Conservation (phyloP, 108 stramenopile species). For the Nitzschia palea region DNA sequence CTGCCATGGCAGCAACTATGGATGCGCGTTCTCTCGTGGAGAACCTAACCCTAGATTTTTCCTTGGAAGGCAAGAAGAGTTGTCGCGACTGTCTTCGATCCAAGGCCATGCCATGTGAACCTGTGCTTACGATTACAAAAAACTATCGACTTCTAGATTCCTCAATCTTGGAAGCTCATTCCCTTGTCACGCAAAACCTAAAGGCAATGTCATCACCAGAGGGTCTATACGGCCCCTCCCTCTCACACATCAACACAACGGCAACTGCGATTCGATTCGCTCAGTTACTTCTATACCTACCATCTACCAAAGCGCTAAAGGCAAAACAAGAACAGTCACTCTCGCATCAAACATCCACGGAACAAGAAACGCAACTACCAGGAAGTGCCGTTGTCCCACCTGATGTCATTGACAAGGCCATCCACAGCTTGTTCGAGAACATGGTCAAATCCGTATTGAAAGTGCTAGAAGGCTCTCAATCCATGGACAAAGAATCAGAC, state of each 20-base stretch:
- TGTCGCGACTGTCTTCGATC: constrained; percentile 21
- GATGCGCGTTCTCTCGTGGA: not conserved
- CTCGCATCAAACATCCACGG: not conserved
- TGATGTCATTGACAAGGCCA: not conserved
- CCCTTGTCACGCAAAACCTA: not conserved
- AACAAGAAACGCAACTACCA: too few relatives aligned
- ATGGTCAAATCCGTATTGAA: not conserved
- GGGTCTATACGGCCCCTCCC: not conserved
- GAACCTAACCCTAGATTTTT: not conserved
- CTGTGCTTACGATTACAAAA: not conserved
- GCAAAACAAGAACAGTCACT: not conserved
- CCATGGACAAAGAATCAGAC: not conserved
- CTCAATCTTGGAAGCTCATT: not conserved
- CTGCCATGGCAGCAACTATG: not conserved
- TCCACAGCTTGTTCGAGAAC: not conserved
- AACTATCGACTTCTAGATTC: not conserved
- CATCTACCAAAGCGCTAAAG: not conserved
- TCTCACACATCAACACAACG: not conserved
- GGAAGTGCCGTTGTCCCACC: not conserved
- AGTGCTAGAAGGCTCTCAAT: not conserved
- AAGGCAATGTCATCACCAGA: not conserved
- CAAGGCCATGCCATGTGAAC: constrained; percentile 8
- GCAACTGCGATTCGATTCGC: constrained; percentile 10
- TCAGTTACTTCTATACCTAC: not conserved
- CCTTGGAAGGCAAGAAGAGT: not conserved